Evolutionary conservation across 768 basidiomycete species (phyloP).

Genomic region (Suillus fuscotomentosus): DNA sequence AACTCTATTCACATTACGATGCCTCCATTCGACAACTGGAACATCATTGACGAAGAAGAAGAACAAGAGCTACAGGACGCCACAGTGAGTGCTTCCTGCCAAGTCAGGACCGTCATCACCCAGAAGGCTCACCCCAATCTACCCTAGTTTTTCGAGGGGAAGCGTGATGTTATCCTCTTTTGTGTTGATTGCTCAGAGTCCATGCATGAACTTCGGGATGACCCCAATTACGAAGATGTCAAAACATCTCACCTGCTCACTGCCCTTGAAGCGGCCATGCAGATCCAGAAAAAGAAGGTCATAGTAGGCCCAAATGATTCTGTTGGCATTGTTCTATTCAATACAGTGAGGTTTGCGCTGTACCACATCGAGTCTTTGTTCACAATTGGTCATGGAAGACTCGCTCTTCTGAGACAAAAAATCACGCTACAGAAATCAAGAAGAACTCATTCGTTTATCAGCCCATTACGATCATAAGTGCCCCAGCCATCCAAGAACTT

Average conservation of each 20-base stretch:
- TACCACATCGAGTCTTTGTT: neutral
- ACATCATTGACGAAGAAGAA: slow-evolving; percentile 74
- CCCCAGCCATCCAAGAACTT: slow-evolving; percentile 77
- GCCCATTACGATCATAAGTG: slow-evolving; percentile 72
- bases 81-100: slow-evolving; percentile 42
- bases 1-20: slow-evolving; percentile 31
- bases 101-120: neutral
- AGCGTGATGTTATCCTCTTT: slow-evolving; percentile 89
- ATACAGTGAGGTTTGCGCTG: slow-evolving; percentile 62
- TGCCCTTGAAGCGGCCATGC: slow-evolving; percentile 80
- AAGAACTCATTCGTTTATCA: slow-evolving; percentile 72
- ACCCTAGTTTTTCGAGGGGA: slow-evolving; percentile 62
- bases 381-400: slow-evolving; percentile 15
- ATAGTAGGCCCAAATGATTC: slow-evolving; percentile 85
- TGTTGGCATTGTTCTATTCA: slow-evolving; percentile 89
- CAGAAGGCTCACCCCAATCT: neutral
- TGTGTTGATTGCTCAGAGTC: slow-evolving; percentile 92
- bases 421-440: slow-evolving; percentile 59
- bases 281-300: slow-evolving; percentile 89
- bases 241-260: slow-evolving; percentile 75
- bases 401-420: slow-evolving; percentile 32
- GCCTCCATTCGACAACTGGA: slow-evolving; percentile 81
- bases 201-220: slow-evolving; percentile 75
- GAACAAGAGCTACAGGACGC: slow-evolving; percentile 78
- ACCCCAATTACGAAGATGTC: slow-evolving; percentile 60